A percentile compares a stretch with the other conserved stretches of the same genome.
Evolutionary conservation across 768 basidiomycete genomes (phyloP).

Genomic region (Aureoboletus auriporus): DNA sequence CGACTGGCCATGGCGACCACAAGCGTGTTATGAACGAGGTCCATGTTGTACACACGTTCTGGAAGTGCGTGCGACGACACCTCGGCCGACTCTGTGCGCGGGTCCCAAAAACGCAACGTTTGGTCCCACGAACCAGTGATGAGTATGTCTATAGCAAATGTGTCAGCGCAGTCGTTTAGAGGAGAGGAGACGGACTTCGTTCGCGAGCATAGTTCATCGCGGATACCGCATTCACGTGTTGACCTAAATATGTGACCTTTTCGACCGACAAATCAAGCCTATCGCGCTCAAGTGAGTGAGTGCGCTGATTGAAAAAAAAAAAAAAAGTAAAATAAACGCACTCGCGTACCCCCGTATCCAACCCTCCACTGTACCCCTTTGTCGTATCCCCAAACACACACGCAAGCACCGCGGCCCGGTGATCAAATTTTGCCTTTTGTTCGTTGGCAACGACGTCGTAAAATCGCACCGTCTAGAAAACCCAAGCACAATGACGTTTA

Average conservation of each 20-base stretch:
- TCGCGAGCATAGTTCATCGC: constrained; percentile 67
- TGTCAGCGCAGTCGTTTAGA: too few relatives aligned
- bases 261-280: constrained; percentile 80
- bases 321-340: constrained; percentile 23
- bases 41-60: constrained; percentile 83
- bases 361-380: constrained; percentile 79
- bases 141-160: constrained; percentile 48
- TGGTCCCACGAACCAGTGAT: constrained; percentile 93
- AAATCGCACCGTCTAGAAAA: constrained; percentile 51
- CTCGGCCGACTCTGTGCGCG: constrained; percentile 54
- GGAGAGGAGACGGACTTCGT: constrained; percentile 44
- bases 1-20: constrained; percentile 94
- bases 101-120: constrained; percentile 85
- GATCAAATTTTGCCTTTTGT: constrained; percentile 78
- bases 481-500: constrained; percentile 3
- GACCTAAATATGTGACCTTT: constrained; percentile 69
- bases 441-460: constrained; percentile 55
- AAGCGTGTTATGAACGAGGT: constrained; percentile 70
- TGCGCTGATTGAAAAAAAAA: background rate
- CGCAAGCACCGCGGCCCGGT: constrained; percentile 85
- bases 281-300: background rate
- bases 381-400: constrained; percentile 65
- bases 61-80: constrained; percentile 63
- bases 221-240: constrained; percentile 78
- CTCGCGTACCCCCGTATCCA: constrained; percentile 83